phyloP scores from a whole-genome alignment of 768 basidiomycete species.

The Naematelia encephala region DNA sequence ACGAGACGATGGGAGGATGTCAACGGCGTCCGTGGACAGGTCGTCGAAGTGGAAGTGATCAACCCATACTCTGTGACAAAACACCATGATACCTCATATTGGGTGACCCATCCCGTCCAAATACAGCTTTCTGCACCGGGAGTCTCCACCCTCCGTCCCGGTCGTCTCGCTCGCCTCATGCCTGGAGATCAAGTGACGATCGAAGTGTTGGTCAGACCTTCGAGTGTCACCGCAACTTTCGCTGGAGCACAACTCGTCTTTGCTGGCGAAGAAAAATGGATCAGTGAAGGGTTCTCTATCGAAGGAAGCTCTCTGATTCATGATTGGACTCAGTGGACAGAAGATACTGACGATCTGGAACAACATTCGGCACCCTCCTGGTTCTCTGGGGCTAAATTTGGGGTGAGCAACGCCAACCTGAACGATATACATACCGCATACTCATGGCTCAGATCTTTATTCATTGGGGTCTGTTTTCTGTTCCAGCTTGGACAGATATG shows the following conservation, averaged over 20 bases:
- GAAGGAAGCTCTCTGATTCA: not conserved
- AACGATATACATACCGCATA: not conserved
- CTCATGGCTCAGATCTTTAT: constrained; percentile 5
- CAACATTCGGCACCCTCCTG: constrained; percentile 5
- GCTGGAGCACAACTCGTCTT: not conserved
- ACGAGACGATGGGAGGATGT: constrained; percentile 6
- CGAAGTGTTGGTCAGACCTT: not conserved
- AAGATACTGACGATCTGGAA: not conserved
- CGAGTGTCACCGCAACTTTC: not conserved
- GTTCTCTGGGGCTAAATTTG: constrained; percentile 10
- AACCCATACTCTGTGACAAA: constrained; percentile 4
- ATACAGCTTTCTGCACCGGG: not conserved
- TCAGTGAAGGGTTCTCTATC: not conserved
- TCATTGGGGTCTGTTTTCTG: constrained; percentile 12
- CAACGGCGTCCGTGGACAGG: not conserved
- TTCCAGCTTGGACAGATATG: constrained; percentile 5
- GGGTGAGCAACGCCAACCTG: not conserved
- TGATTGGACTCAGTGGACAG: constrained; percentile 6
- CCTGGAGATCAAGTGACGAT: constrained; percentile 7
- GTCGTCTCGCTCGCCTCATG: not conserved
- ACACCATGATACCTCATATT: not conserved
- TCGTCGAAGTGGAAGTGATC: constrained; percentile 1
- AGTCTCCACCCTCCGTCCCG: not conserved
- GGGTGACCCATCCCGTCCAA: not conserved
- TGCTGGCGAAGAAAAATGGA: not conserved